Evolutionary conservation across 176 grass and related monocot species (phyloP).

Genomic region (Bothriochloa decipiens): DNA sequence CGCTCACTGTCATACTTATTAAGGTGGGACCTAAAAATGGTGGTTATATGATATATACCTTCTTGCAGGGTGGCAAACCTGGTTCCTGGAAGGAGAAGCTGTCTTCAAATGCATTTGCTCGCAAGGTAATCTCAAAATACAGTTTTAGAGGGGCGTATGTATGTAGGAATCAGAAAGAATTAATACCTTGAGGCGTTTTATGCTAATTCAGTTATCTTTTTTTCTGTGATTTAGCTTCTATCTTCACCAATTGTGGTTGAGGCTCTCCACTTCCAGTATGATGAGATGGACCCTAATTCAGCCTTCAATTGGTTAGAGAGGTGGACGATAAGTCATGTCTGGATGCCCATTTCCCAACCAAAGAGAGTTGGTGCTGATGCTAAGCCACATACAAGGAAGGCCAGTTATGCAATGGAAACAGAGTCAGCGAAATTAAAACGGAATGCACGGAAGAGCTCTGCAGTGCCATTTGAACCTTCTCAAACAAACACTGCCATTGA

Average conservation of each 20-base stretch:
- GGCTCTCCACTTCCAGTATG: conserved; percentile 78
- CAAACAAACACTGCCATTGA: conserved; percentile 52
- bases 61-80: conserved; percentile 52
- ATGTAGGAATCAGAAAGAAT: not conserved
- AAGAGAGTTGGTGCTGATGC: conserved; percentile 63
- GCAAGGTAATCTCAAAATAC: conserved; percentile 52
- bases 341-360: conserved; percentile 60
- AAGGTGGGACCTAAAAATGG: not conserved
- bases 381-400: conserved; percentile 58
- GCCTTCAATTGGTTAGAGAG: conserved; percentile 83
- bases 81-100: conserved; percentile 71
- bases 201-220: conserved; percentile 6
- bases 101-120: conserved; percentile 64
- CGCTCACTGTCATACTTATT: conserved; percentile 11
- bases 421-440: conserved; percentile 88
- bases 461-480: conserved; percentile 43
- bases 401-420: conserved; percentile 79
- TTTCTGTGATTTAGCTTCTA: conserved; percentile 62
- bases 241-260: conserved; percentile 61
- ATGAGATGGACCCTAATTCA: conserved; percentile 80
- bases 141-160: conserved; percentile 13
- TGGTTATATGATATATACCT: not conserved
- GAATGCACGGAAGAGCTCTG: conserved; percentile 59
- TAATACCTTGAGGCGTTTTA: not conserved
- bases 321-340: conserved; percentile 70